Evolutionary conservation across 805 yeast species (phyloP), one percentile per base, ranked within the genome.

Genomic region (Candida jianshihensis): DNA sequence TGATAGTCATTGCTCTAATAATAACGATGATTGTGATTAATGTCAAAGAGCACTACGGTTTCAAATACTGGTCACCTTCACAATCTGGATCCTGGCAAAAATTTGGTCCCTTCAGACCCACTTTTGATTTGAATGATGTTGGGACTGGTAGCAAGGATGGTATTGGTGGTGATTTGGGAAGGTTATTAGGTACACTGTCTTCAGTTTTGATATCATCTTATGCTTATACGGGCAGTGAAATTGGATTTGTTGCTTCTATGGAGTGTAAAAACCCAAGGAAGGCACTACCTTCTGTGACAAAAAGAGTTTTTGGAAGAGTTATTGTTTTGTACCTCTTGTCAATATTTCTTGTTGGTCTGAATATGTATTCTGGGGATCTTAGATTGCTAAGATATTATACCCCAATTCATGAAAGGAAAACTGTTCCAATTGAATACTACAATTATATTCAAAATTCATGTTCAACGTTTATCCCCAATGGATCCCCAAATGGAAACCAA

Each of bases 231-330:
- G 95, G 95, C 0, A 81, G 88, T 1, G 95, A 85, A 47, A 77
- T 81, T 54, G 89, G 86, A 11, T 77, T 84, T 44, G 75, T 84
- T 37, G 90, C 92, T 3, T 87, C 90, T 6, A 84, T 89, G 56
- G 95, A 85, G 56, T 83, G 89, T n/a, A 66, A 79, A 41, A 79
- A 82, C 45, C 95, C 95, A 5, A 65, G 92, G 44, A 75, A 70
- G 42, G 78, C 90, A 0, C 64, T 85, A 14, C 94, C 94, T 1
- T 69, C 78, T 10, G 90, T 92, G 1, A 82, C 89, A 3, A 77
- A 70, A 46, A 67, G 81, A 47, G 85, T 83, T 3, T 82, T 83
- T 53, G 80, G 83, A 70, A 64, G 89, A 48, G 73, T 85, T 26
- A 48, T 80, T 5, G 54, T 81, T 1, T 71, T 83, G 44, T 85